These are phyloP conservation scores for Botrytis deweyae DNA, from an alignment of 2,329 filamentous ascomycete genomes.

Conservation along the genomic window DNA sequence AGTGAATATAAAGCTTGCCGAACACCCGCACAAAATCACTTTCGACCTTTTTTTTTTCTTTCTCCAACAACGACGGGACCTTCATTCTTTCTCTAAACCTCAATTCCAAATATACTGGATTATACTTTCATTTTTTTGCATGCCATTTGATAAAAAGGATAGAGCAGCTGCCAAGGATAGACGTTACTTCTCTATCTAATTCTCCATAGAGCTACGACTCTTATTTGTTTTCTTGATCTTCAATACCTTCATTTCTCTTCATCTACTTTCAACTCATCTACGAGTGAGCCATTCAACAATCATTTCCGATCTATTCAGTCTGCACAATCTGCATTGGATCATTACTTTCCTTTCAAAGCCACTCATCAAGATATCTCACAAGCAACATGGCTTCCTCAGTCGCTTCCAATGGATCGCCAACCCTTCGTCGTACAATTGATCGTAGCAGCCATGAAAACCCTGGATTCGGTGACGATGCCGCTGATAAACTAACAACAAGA, in stretches of 20 bases:
- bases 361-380: constrained; percentile 42
- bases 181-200: constrained; percentile 37
- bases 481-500: constrained; percentile 29
- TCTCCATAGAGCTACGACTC: constrained; percentile 37
- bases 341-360: constrained; percentile 8
- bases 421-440: constrained; percentile 41
- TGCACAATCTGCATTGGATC: constrained; percentile 25
- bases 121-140: constrained; percentile 11
- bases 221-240: constrained; percentile 36
- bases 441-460: constrained; percentile 43
- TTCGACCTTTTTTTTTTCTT: neutral
- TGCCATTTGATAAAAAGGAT: constrained; percentile 19
- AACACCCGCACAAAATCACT: neutral
- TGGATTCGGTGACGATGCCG: constrained; percentile 28
- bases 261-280: constrained; percentile 34
- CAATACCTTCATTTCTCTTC: constrained; percentile 30
- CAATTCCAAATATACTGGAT: neutral
- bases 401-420: constrained; percentile 46
- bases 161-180: constrained; percentile 17
- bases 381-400: constrained; percentile 30
- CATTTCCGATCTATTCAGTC: constrained; percentile 25
- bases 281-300: constrained; percentile 34
- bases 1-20: constrained; percentile 13
- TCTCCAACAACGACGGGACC: neutral
- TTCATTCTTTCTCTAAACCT: neutral